Conservation (phyloP, 2,329 filamentous ascomycete species). For the Colletotrichum agaves region DNA sequence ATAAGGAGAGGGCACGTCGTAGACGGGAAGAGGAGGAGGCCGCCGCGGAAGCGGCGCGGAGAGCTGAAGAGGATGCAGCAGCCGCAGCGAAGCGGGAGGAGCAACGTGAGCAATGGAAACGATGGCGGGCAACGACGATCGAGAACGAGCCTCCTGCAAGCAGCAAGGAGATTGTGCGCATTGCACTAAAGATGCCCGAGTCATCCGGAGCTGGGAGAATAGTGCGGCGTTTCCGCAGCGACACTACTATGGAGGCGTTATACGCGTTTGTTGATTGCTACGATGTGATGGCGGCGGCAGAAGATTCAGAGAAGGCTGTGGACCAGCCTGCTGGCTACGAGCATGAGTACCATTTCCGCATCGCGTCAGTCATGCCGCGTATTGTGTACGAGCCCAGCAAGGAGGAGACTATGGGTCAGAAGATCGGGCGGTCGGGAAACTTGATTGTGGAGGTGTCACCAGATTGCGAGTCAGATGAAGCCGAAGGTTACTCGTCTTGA, state of each 20-base stretch:
- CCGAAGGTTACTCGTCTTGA: constrained; percentile 17
- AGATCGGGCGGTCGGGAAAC: constrained; percentile 85
- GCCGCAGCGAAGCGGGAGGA: constrained; percentile 63
- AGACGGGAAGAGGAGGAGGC: constrained; percentile 79
- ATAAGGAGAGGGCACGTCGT: constrained; percentile 84
- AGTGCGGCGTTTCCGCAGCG: constrained; percentile 76
- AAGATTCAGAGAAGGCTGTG: constrained; percentile 41
- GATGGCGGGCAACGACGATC: constrained; percentile 79
- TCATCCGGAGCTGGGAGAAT: constrained; percentile 74
- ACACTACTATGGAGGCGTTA: constrained; percentile 84
- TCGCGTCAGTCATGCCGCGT: constrained; percentile 87
- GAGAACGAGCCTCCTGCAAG: constrained; percentile 72
- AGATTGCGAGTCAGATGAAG: constrained; percentile 36
- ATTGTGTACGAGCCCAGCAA: constrained; percentile 79
- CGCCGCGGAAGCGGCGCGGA: constrained; percentile 74
- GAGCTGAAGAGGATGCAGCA: constrained; percentile 68
- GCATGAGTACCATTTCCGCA: constrained; percentile 85
- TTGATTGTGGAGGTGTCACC: constrained; percentile 79
- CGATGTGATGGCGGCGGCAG: constrained; percentile 65
- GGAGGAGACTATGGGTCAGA: constrained; percentile 73
- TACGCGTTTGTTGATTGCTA: constrained; percentile 98
- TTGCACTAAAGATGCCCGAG: constrained; percentile 72
- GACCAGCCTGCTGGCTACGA: constrained; percentile 74
- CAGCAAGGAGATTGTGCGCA: constrained; percentile 77
- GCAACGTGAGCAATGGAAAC: constrained; percentile 75